Conservation (phyloP, 1,284 basidiomycete genomes). For the Somion occarium region DNA sequence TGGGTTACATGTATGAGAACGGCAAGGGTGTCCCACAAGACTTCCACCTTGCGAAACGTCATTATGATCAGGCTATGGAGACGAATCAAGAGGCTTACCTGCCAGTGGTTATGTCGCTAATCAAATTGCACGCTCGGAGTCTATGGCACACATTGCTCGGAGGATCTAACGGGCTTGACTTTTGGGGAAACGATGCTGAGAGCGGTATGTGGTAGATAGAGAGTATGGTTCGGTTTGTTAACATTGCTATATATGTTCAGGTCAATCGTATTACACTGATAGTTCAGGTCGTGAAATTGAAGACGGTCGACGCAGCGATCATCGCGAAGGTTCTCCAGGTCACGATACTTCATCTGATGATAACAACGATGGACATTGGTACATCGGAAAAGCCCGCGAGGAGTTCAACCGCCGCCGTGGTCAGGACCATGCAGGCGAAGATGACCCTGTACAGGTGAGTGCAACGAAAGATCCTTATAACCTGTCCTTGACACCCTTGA, state of each 20-base stretch:
- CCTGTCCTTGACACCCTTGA: neutral
- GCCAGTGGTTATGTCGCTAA: constrained; percentile 79
- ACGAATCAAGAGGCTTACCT: constrained; percentile 88
- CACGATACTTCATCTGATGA: constrained; percentile 18
- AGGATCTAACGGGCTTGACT: constrained; percentile 56
- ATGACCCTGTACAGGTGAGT: constrained; percentile 67
- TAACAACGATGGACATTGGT: constrained; percentile 51
- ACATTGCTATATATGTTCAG: neutral
- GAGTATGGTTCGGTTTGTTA: neutral
- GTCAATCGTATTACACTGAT: constrained; percentile 12
- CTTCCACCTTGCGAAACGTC: constrained; percentile 94
- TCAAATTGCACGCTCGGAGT: constrained; percentile 82
- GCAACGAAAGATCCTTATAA: neutral
- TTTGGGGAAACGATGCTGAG: constrained; percentile 54
- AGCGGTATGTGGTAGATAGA: constrained; percentile 27
- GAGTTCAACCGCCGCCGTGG: constrained; percentile 57
- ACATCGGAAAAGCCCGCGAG: constrained; percentile 73
- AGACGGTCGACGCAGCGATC: constrained; percentile 14
- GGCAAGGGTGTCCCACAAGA: constrained; percentile 92
- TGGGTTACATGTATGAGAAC: constrained; percentile 99
- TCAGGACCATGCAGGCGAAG: constrained; percentile 39
- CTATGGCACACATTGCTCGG: constrained; percentile 78
- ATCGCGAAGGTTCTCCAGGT: constrained; percentile 9
- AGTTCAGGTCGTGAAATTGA: neutral
- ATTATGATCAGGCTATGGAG: constrained; percentile 88